Evolutionary conservation across 2,329 filamentous ascomycete genomes (phyloP), one percentile per base, ranked within the genome.

Genomic region (Mycogone perniciosa): DNA sequence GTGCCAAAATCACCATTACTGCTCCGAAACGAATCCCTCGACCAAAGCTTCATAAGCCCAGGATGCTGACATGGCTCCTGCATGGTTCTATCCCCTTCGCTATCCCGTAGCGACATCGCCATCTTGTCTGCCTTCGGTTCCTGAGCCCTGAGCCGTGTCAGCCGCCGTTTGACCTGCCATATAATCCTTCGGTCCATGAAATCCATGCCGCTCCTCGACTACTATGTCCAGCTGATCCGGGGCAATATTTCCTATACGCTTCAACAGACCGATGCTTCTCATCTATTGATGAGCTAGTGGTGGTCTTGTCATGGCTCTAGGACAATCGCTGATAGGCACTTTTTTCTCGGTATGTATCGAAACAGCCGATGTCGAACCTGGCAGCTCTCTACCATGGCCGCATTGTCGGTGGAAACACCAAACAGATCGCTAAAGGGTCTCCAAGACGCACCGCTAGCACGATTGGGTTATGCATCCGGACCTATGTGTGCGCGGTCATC

Each of bases 141-240:
- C 61, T 1, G 54, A 57, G 5, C 54, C 8, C 35, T 30, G 54
- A 31, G 59, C 57, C 2, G 52, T 54, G n/a, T 54, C 66, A 0
- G 58, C 62, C 1, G 66, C 62, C 2, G 67, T 77, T 59, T 77
- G 70, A 0, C 75, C 74, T 4, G 64, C 67, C 7, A 67, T 66
- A 1, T 64, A 60, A 44, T 71, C 60, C 3, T 59, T 50, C 1
- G 73, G 68, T 1, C 75, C 75, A 50, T 77, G 73, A 35, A 75
- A 70, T 3, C 76, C 76, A 47, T 78, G 75, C 46, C 75, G 65
- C 51, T 75, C 73, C 57, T 79, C 76, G 41, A 62, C 66, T 31
- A 77, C 71, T 2, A 60, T 57, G 13, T 56, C 59, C 31, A 67
- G 52, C 34, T 56, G 46, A 52, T 50, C 52, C 59, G 56, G 50